These are phyloP conservation scores for Blastobotrys mokoenaii DNA, from an alignment of 805 yeast genomes.

Conservation along the genomic window DNA sequence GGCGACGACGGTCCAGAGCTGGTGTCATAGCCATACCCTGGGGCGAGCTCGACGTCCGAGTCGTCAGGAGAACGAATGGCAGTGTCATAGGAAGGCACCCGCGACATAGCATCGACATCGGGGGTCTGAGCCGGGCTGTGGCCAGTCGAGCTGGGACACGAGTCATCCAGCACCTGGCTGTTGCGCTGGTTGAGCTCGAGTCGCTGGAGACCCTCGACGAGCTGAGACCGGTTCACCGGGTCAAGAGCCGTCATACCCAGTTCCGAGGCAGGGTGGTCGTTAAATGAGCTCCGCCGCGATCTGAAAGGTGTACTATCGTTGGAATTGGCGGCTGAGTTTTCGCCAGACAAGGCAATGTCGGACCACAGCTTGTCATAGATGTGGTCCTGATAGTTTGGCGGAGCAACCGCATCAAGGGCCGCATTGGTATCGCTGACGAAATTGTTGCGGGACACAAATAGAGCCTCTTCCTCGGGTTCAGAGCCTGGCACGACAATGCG, in stretches of 20 bases:
- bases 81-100: constrained; percentile 78
- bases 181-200: constrained; percentile 36
- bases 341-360: constrained; percentile 38
- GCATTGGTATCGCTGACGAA: not conserved
- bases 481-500: constrained; percentile 10
- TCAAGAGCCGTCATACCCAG: constrained; percentile 25
- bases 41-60: constrained; percentile 48
- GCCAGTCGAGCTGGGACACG: not conserved
- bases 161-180: constrained; percentile 41
- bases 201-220: constrained; percentile 32
- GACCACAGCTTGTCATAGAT: constrained; percentile 70
- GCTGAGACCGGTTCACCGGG: constrained; percentile 28
- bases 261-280: constrained; percentile 15
- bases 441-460: constrained; percentile 16
- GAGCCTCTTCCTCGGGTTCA: constrained; percentile 5
- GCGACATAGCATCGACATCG: constrained; percentile 40
- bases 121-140: constrained; percentile 2
- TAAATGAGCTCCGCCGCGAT: constrained; percentile 28
- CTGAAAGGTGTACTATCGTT: constrained; percentile 32
- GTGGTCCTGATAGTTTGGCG: constrained; percentile 74
- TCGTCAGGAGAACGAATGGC: constrained; percentile 49
- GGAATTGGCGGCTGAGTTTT: constrained; percentile 31
- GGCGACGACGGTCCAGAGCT: constrained; percentile 1
- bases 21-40: constrained; percentile 42
- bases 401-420: constrained; percentile 41